Evolutionary conservation across 306 rosid genomes (phyloP), one percentile per base, ranked within the genome.

Genomic region (Corylus americana): DNA sequence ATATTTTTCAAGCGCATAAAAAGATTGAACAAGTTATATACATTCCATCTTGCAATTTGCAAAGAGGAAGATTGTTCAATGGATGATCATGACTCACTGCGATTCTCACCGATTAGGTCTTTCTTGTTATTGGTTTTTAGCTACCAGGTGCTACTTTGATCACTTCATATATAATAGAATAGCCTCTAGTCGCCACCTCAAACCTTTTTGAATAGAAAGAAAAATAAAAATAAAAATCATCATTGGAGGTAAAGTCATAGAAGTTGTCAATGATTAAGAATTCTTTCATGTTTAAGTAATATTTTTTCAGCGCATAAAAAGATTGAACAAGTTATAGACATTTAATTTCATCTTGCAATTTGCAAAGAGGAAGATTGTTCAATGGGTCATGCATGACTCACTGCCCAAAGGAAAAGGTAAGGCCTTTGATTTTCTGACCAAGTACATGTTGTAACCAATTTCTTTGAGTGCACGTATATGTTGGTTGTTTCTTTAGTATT

Each of bases 231-330:
- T 2, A 29, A 31, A 31, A 0, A 31, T 31, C 35, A 31, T 31
- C 35, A 3, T 31, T 31, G 35, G 61, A 72, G 67, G 44, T 63
- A 76, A 71, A 77, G 79, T 80, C 81, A 55, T 66, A 47, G 72
- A 68, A 72, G 72, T 62, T n/a, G 25, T 77, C 81, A 82, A 67
- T 63, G 42, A 48, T 16, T 48, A 54, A 27, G 68, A 70, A 27
- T 59, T 57, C 77, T 74, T 81, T 42, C 74, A 0, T 72, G 25
- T 74, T 70, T 63, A 57, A 79, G 44, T 78, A 75, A 55, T 27
- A 70, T 76, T 63, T 59, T 78, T 76, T 74, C 11, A 72, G 78
- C 67, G 70, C 54, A 39, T 77, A 77, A 76, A 31, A 76, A 76
- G 77, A 69, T 20, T 7, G 59, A 37, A 74, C 27, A 50, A 53